Base-by-base conservation (phyloP, 1,284 basidiomycete species). In the Trametes polyzona region DNA sequence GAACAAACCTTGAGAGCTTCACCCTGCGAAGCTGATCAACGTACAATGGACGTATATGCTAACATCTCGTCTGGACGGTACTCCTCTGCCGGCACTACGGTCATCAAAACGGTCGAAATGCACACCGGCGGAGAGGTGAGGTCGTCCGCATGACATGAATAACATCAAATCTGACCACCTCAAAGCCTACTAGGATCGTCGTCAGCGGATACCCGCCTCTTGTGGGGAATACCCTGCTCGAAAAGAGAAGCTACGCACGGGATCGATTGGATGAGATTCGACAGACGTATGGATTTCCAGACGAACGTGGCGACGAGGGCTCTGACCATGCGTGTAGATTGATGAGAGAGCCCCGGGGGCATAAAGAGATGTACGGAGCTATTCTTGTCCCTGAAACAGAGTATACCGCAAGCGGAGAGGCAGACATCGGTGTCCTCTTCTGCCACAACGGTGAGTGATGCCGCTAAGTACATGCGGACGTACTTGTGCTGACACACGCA, bases 291-390 rank as follows among this genome's bases (percentile, higher is more conserved):
- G 63, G 6, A 10, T 5, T 16, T 12, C 4, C n/a, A n/a, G 0
- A n/a, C 6, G 14, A 12, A 29, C 14, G 12, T n/a, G 8, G 16
- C 23, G 11, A 11, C 10, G 7, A 14, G 27, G 24, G 4, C 0
- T 0, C 21, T 26, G 10, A 21, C 24, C 17, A 10, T 9, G 3
- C n/a, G 8, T 2, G 10, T 3, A 76, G 75, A 30, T 48, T 77
- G 48, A 77, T 76, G 75, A 67, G 67, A 16, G 77, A 79, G 58
- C 78, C 78, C 5, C 70, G 77, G 35, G 78, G 78, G 3, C 78
- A 79, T 55, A 62, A 63, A 17, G 78, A 78, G 56, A 80, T 80
- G 78, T 80, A 80, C 55, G 78, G 78, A 5, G 77, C 76, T 14
- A 74, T 78, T 39, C 65, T 78, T 10, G 67, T 77, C 0, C 65